Conservation (phyloP, 2,329 filamentous ascomycete genomes). For the Aspergillus ruber region DNA sequence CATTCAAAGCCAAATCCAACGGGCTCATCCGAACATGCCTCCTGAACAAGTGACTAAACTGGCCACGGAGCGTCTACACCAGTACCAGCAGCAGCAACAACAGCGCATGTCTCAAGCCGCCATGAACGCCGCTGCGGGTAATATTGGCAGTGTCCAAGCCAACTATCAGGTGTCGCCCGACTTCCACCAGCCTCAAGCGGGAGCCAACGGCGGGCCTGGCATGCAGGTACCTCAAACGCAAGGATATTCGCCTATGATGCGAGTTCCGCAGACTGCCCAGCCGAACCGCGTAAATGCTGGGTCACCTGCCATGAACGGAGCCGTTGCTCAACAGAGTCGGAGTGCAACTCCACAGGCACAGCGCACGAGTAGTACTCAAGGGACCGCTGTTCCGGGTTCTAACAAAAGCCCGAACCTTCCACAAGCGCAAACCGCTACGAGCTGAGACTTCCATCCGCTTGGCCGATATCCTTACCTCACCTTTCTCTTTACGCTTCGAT, state of each 20-base stretch:
- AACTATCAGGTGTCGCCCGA: constrained; percentile 36
- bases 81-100: constrained; percentile 38
- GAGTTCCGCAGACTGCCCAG: constrained; percentile 43
- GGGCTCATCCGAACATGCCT: constrained; percentile 45
- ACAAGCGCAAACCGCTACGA: constrained; percentile 35
- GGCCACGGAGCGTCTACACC: constrained; percentile 46
- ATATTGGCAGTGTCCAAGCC: constrained; percentile 34
- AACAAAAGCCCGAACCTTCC: constrained; percentile 38
- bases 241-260: constrained; percentile 49
- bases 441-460: constrained; percentile 13
- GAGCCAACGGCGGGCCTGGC: constrained; percentile 28
- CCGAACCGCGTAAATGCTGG: constrained; percentile 34
- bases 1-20: constrained; percentile 48
- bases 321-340: constrained; percentile 36
- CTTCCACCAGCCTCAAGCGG: constrained; percentile 28
- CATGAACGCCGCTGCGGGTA: constrained; percentile 47
- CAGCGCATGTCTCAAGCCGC: constrained; percentile 46
- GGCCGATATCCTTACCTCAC: not conserved
- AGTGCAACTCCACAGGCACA: constrained; percentile 43
- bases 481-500: constrained; percentile 13
- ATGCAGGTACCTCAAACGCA: constrained; percentile 45
- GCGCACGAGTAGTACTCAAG: constrained; percentile 39
- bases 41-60: constrained; percentile 50
- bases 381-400: constrained; percentile 28
- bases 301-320: constrained; percentile 41